These are phyloP conservation scores for Pseudopithomyces chartarum DNA, from an alignment of 2,329 filamentous ascomycete species.

Conservation along the genomic window DNA sequence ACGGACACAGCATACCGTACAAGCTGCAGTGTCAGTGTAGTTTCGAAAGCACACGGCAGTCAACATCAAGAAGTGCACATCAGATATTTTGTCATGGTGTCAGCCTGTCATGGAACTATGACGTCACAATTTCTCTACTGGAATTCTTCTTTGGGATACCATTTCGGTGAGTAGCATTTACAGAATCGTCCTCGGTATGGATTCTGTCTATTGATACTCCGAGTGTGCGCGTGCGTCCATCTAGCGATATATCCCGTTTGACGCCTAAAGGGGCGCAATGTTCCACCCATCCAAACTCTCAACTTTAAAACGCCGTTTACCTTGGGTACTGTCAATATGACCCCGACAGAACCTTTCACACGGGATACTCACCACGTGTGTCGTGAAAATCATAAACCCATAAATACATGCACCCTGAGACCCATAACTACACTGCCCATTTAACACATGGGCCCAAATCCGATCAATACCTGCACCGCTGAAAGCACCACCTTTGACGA, in stretches of 20 bases:
- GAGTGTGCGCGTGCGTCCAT: background rate
- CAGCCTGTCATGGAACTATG: conserved; percentile 3
- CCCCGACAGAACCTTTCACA: background rate
- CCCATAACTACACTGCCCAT: background rate
- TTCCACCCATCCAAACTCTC: background rate
- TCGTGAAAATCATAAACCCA: background rate
- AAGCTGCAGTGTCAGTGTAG: no score
- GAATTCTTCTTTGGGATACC: background rate
- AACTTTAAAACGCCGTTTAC: background rate
- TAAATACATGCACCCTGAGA: background rate
- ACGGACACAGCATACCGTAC: no score
- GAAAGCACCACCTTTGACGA: conserved; percentile 11
- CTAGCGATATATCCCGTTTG: background rate
- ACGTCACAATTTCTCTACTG: background rate
- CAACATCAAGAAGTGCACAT: background rate
- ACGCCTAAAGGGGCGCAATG: background rate
- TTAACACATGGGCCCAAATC: conserved; percentile 5
- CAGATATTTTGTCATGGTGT: conserved; percentile 1
- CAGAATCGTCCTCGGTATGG: background rate
- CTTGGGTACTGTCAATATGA: background rate
- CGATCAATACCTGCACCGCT: conserved; percentile 8
- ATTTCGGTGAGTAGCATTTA: background rate
- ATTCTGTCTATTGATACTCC: background rate
- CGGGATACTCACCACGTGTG: conserved; percentile 1
- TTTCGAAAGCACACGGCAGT: no score